Evolutionary conservation across 2,329 filamentous ascomycete species (phyloP).

Genomic region (Hirsutella thompsonii): DNA sequence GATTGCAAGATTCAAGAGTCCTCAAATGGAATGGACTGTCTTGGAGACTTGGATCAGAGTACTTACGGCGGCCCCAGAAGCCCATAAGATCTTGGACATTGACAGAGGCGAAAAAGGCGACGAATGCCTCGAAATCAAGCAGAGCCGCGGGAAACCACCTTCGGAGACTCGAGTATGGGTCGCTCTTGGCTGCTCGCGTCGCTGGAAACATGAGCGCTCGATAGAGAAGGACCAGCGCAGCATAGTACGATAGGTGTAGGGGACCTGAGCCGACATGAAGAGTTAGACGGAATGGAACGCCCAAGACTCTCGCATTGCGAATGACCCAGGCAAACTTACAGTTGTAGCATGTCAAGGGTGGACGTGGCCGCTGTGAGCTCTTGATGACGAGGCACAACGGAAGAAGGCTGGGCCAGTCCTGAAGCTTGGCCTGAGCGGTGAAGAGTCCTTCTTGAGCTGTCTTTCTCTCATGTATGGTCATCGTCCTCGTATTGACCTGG

Average conservation of each 20-base stretch:
- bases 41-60: neutral
- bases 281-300: conserved; percentile 2
- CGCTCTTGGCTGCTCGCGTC: conserved; percentile 24
- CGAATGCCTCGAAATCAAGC: conserved; percentile 22
- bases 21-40: neutral
- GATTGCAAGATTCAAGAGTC: neutral
- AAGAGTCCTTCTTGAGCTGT: conserved; percentile 11
- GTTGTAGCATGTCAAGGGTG: conserved; percentile 10
- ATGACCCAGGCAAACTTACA: conserved; percentile 5
- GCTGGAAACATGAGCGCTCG: conserved; percentile 32
- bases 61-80: conserved; percentile 32
- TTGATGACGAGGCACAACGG: conserved; percentile 20
- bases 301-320: neutral
- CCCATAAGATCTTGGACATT: conserved; percentile 22
- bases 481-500: conserved; percentile 11
- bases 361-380: conserved; percentile 5
- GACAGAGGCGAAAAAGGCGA: conserved; percentile 22
- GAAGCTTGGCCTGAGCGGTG: conserved; percentile 15
- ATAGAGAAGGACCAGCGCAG: conserved; percentile 26
- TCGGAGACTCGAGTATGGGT: conserved; percentile 20
- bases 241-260: conserved; percentile 28
- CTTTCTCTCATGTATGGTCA: conserved; percentile 7
- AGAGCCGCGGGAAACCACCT: conserved; percentile 21
- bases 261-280: conserved; percentile 16
- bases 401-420: conserved; percentile 22